Evolutionary conservation across 495 filamentous ascomycete species (phyloP), one percentile per base, ranked within the genome.

Genomic region (Xylaria nigripes): DNA sequence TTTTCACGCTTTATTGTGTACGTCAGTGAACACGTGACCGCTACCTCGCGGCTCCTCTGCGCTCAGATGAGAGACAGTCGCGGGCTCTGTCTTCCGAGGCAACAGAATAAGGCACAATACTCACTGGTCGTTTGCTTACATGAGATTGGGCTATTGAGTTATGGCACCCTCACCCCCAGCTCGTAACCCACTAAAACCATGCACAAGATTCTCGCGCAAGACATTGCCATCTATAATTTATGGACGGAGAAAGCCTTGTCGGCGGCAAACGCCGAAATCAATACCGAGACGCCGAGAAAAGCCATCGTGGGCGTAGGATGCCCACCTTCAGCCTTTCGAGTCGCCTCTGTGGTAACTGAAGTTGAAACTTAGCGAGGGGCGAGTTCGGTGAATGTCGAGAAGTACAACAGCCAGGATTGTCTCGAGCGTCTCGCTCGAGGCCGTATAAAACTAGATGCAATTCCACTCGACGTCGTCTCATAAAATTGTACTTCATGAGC

Each of bases 301-400:
- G 42, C 50, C 42, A 52, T 52, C 50, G 29, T 25, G 29, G 42
- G 44, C 21, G 42, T 23, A 38, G 16, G 40, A 51, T 29, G 49
- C 18, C 5, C 6, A 4, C 2, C 40, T 13, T 22, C 23, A 2
- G 13, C 43, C n/a, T 13, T 8, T 25, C 21, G 18, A 30, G 13
- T 53, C n/a, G 16, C 42, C 21, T 21, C 38, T 18, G 23, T 12
- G 25, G 48, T 16, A 12, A 24, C 8, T 7, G 7, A 9, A 7
- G 48, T 15, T 27, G 34, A 36, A 15, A 36, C 32, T 36, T 30
- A 10, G 27, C 27, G 27, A 10, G 27, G 27, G 10, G 5, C 10
- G 10, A 10, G 4, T 10, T 10, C 4, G 27, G 27, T 4, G 27
- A 15, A 7, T 36, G 32, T n/a, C 13, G 32, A n/a, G 2, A 15